Evolutionary conservation across 768 basidiomycete species (phyloP).

Genomic region (Boletus patriciae): DNA sequence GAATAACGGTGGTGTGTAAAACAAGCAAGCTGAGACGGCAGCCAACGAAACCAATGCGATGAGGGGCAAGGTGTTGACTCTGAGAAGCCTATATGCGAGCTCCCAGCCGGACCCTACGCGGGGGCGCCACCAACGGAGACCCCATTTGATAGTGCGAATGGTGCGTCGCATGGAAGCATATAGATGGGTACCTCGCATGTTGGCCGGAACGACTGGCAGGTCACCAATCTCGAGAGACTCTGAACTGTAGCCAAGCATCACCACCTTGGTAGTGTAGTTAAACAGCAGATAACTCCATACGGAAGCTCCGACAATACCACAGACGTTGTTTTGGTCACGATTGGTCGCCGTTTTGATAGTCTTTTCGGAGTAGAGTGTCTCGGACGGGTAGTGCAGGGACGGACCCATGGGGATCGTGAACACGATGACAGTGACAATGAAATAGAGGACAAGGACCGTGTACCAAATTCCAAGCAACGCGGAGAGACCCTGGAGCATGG

Average conservation of each 20-base stretch:
- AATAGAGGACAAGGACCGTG: slow-evolving; percentile 50
- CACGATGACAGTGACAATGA: slow-evolving; percentile 42
- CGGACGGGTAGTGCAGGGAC: slow-evolving; percentile 68
- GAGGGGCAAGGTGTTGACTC: slow-evolving; percentile 51
- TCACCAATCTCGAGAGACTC: slow-evolving; percentile 83
- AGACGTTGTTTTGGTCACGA: slow-evolving; percentile 71
- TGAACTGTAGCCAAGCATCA: slow-evolving; percentile 76
- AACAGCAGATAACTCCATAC: slow-evolving; percentile 61
- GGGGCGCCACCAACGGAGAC: slow-evolving; percentile 58
- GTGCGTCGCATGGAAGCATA: slow-evolving; percentile 65
- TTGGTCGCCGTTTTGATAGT: slow-evolving; percentile 59
- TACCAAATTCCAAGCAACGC: slow-evolving; percentile 49
- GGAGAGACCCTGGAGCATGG: slow-evolving; percentile 23
- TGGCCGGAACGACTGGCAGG: slow-evolving; percentile 73
- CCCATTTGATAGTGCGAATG: slow-evolving; percentile 50
- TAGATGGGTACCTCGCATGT: slow-evolving; percentile 67
- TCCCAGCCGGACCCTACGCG: slow-evolving; percentile 62
- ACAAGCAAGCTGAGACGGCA: slow-evolving; percentile 55
- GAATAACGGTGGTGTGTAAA: slow-evolving; percentile 65
- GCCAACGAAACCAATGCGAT: slow-evolving; percentile 50
- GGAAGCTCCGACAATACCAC: slow-evolving; percentile 52
- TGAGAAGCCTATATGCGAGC: slow-evolving; percentile 59
- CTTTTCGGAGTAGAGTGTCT: slow-evolving; percentile 74
- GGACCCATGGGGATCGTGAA: slow-evolving; percentile 70
- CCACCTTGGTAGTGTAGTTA: slow-evolving; percentile 83